Evolutionary conservation across 352 stramenopile species (phyloP).

Genomic region (Globisporangium canariense): DNA sequence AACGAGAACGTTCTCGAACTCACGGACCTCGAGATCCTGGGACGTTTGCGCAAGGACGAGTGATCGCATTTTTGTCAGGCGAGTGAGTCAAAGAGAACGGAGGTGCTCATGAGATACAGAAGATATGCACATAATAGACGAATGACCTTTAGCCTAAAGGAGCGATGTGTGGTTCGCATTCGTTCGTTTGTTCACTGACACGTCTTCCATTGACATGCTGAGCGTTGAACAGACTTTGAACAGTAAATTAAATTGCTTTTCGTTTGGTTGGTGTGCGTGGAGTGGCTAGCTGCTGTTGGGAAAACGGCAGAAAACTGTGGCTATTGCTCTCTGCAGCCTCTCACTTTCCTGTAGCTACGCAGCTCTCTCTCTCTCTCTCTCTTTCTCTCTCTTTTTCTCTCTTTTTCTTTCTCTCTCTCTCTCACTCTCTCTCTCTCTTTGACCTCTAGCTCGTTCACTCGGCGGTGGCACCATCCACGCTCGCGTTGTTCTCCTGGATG

Average conservation of each 20-base stretch:
- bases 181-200: background rate
- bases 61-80: slow-evolving; percentile 4
- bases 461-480: slow-evolving; percentile 15
- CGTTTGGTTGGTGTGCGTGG: background rate
- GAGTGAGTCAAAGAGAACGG: slow-evolving; percentile 5
- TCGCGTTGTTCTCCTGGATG: slow-evolving; percentile 42
- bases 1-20: slow-evolving; percentile 80
- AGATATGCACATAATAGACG: slow-evolving; percentile 1
- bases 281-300: background rate
- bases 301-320: background rate
- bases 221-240: background rate
- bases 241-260: slow-evolving; percentile 24
- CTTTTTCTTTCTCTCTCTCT: too few relatives aligned
- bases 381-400: too few relatives aligned
- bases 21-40: slow-evolving; percentile 71
- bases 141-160: background rate
- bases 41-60: slow-evolving; percentile 30
- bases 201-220: background rate
- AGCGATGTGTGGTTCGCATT: background rate
- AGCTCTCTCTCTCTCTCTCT: background rate
- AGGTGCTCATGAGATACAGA: background rate
- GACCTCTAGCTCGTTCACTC: slow-evolving; percentile 4
- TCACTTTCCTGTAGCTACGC: background rate
- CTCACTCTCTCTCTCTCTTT: too few relatives aligned
- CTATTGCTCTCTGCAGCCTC: background rate